These are phyloP conservation scores for Aspergillus fumigatiaffinis DNA, from an alignment of 2,329 filamentous ascomycete species.

Conservation along the genomic window DNA sequence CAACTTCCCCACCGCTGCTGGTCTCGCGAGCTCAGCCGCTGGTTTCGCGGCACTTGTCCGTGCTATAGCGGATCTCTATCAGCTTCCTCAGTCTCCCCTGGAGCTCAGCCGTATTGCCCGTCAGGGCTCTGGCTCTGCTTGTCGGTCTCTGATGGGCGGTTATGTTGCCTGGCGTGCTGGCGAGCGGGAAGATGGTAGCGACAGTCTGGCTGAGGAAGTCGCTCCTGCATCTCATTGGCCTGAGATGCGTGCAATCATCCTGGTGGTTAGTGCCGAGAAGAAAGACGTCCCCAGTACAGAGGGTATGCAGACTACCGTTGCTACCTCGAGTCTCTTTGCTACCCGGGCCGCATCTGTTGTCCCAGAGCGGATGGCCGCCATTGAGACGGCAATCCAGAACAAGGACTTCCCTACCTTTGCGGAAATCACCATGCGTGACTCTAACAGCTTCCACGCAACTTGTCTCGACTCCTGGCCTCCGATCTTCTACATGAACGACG, in stretches of 20 bases:
- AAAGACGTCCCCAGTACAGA: constrained; percentile 91
- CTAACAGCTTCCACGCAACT: constrained; percentile 93
- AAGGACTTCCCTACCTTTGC: constrained; percentile 84
- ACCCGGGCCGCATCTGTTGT: constrained; percentile 73
- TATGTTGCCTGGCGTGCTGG: constrained; percentile 95
- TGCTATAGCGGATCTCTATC: constrained; percentile 84
- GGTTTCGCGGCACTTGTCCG: constrained; percentile 67
- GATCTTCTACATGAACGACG: constrained; percentile 98
- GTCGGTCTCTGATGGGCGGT: constrained; percentile 86
- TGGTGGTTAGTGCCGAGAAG: constrained; percentile 90
- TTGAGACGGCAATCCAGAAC: constrained; percentile 74
- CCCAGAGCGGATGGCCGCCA: constrained; percentile 74
- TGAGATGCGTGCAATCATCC: constrained; percentile 83
- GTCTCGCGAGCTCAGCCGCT: constrained; percentile 66
- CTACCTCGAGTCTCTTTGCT: constrained; percentile 82
- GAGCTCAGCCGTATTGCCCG: constrained; percentile 86
- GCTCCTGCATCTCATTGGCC: constrained; percentile 91
- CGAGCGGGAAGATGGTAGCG: constrained; percentile 68
- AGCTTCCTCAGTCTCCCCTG: constrained; percentile 72
- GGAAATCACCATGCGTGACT: constrained; percentile 91
- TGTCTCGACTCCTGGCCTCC: constrained; percentile 94
- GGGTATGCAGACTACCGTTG: constrained; percentile 96
- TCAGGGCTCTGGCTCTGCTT: constrained; percentile 92
- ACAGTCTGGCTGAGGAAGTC: constrained; percentile 84
- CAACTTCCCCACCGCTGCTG: constrained; percentile 98